Percentiles rank a stretch among this genome's conserved stretches.
These are phyloP conservation scores for Trichoderma sp. DNA, from an alignment of 2,329 filamentous ascomycete species.

Conservation along the genomic window DNA sequence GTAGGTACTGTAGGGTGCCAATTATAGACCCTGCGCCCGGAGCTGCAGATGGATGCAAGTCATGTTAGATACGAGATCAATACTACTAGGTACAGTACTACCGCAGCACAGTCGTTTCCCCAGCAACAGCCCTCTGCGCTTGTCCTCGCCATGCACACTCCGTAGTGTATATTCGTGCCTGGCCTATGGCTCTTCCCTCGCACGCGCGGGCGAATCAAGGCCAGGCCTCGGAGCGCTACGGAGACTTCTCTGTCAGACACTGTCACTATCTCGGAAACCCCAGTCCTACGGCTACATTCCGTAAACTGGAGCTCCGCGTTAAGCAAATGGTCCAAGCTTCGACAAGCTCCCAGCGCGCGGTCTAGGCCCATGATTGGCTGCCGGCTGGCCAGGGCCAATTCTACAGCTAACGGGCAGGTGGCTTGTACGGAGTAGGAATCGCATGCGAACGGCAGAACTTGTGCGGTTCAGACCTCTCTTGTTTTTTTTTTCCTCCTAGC, in stretches of 20 bases:
- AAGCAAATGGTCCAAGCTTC: constrained; percentile 31
- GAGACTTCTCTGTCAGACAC: constrained; percentile 8
- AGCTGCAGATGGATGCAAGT: constrained; percentile 6
- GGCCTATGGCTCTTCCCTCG: not conserved
- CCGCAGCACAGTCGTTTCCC: not conserved
- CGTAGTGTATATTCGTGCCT: not conserved
- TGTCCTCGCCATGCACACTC: not conserved
- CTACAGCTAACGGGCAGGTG: not conserved
- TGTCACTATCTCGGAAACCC: not conserved
- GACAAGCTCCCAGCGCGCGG: constrained; percentile 27
- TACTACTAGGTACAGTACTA: too few species aligned
- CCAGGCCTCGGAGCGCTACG: not conserved
- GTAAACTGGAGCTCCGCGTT: constrained; percentile 16
- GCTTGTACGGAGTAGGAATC: constrained; percentile 8
- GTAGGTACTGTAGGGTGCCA: not conserved
- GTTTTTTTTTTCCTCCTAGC: constrained; percentile 13
- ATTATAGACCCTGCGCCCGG: not conserved
- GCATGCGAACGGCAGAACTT: constrained; percentile 20
- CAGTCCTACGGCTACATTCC: constrained; percentile 11
- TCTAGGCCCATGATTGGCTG: constrained; percentile 29
- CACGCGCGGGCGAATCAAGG: not conserved
- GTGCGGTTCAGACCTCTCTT: constrained; percentile 19
- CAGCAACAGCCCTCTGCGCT: not conserved
- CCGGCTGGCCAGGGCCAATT: constrained; percentile 17
- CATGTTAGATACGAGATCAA: not conserved